Percentiles rank a stretch among this genome's conserved stretches.
Evolutionary conservation across 2,329 filamentous ascomycete genomes (phyloP).

Genomic region (Alternaria incomplexa): DNA sequence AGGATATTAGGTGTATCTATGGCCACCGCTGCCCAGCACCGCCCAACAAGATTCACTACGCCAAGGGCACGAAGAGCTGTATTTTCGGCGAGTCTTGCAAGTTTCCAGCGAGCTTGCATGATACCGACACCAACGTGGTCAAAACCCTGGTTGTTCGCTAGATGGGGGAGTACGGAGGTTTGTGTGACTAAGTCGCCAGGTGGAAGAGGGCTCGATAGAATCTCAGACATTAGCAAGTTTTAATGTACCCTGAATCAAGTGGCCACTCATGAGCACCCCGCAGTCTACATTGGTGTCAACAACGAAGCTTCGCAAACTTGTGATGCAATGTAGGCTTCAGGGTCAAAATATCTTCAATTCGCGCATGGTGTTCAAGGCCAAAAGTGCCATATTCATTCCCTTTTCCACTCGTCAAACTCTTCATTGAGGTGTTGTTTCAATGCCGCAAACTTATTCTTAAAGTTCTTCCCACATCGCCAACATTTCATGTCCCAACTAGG

Average conservation of each 20-base stretch:
- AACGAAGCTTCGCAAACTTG: neutral
- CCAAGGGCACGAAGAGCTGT: slow-evolving; percentile 60
- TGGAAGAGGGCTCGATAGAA: neutral
- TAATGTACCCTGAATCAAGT: neutral
- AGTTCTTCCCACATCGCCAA: slow-evolving; percentile 81
- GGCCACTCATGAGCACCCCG: neutral
- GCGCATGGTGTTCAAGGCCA: neutral
- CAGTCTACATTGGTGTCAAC: neutral
- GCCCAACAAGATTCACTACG: slow-evolving; percentile 42
- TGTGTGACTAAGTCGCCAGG: neutral
- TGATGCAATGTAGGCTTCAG: neutral
- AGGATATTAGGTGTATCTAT: slow-evolving; percentile 67
- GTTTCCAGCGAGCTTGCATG: slow-evolving; percentile 64
- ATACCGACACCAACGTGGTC: slow-evolving; percentile 63
- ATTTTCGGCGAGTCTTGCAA: slow-evolving; percentile 65
- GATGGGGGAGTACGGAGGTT: neutral
- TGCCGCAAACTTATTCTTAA: slow-evolving; percentile 74
- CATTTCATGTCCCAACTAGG: slow-evolving; percentile 72
- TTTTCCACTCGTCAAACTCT: slow-evolving; percentile 79
- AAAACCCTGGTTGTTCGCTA: slow-evolving; percentile 54
- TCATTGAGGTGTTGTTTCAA: slow-evolving; percentile 76
- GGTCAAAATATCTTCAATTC: neutral
- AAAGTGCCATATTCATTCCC: slow-evolving; percentile 16
- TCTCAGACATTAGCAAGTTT: neutral
- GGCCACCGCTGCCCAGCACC: slow-evolving; percentile 67